Conservation (phyloP, 306 rosid species). For the Rosa lucieae region DNA sequence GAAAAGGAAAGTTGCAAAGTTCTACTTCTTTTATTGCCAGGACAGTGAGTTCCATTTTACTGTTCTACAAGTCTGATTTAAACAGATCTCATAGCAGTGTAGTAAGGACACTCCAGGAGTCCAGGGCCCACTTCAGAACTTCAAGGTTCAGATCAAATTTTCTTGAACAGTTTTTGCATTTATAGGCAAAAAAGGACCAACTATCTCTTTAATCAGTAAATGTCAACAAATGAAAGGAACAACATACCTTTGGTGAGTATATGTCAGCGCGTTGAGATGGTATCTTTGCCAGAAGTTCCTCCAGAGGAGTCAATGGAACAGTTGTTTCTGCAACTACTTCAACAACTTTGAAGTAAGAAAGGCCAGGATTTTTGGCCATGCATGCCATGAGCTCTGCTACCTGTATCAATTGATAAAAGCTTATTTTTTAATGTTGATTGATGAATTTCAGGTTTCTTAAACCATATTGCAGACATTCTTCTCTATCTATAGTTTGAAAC, state of each 20-base stretch:
- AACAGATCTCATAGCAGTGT: not conserved
- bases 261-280: conserved; percentile 65
- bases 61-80: not conserved
- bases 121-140: conserved; percentile 1
- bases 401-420: conserved; percentile 42
- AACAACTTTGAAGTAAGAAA: conserved; percentile 81
- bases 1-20: not conserved
- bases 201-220: conserved; percentile 40
- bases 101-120: not conserved
- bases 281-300: conserved; percentile 75
- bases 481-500: not conserved
- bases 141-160: conserved; percentile 16
- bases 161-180: conserved; percentile 2
- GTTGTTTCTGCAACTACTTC: conserved; percentile 92
- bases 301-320: conserved; percentile 75
- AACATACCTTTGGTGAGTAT: conserved; percentile 52
- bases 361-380: conserved; percentile 67
- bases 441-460: conserved; percentile 1
- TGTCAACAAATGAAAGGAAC: conserved; percentile 26
- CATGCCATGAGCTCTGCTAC: conserved; percentile 90
- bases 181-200: conserved; percentile 19
- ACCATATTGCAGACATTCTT: not conserved
- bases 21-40: not conserved
- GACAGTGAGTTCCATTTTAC: not conserved
- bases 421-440: conserved; percentile 16